Percentiles rank a stretch among this genome's conserved stretches.
Evolutionary conservation across 2,329 filamentous ascomycete genomes (phyloP).

Genomic region (Fusarium pseudonygamai): DNA sequence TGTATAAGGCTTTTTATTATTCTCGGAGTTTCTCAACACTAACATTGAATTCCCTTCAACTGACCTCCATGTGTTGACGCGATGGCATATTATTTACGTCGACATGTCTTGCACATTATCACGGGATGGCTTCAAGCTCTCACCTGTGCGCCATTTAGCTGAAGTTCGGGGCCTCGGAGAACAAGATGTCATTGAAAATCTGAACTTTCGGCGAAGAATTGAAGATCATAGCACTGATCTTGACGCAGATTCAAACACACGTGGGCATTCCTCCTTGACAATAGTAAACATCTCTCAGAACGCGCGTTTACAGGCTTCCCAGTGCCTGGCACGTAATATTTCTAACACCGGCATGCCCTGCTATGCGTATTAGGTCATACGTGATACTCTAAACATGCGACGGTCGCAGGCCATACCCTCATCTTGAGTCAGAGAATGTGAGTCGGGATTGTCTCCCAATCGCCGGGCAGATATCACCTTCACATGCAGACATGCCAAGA

Average conservation of each 20-base stretch:
- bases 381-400: neutral
- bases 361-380: no score
- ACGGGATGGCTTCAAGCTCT: neutral
- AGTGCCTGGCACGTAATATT: neutral
- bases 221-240: neutral
- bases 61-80: neutral
- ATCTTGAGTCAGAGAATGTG: neutral
- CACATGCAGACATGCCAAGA: no score
- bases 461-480: no score
- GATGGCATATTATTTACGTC: neutral
- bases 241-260: neutral
- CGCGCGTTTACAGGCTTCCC: accelerated
- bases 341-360: neutral
- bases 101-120: neutral
- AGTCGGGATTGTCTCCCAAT: neutral
- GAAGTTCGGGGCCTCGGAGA: neutral
- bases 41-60: neutral
- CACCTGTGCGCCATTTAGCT: neutral
- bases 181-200: neutral
- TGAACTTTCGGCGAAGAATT: neutral
- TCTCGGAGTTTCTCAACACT: neutral
- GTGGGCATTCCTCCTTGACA: neutral
- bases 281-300: no score
- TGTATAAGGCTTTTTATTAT: neutral
- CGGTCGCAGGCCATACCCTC: neutral